Conservation (phyloP, 1,284 basidiomycete species). For the Laetiporus sulphureus region DNA sequence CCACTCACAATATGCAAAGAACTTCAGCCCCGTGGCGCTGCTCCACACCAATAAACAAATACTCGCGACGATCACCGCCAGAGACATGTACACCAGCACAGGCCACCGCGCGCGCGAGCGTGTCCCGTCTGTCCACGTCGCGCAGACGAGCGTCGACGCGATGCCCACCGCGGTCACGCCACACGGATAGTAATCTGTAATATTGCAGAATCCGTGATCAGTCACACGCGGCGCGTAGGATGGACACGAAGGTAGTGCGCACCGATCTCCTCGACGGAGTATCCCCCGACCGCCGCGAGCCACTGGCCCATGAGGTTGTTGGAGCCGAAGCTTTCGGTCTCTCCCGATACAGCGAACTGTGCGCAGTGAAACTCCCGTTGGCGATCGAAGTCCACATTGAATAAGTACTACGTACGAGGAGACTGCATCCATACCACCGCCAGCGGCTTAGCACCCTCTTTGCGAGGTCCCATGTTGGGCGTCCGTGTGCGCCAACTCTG, state of each 20-base stretch:
- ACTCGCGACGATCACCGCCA: slow-evolving; percentile 44
- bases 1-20: slow-evolving; percentile 59
- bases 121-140: slow-evolving; percentile 51
- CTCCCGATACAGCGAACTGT: slow-evolving; percentile 58
- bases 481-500: slow-evolving; percentile 25
- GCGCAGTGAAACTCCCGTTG: too few species aligned
- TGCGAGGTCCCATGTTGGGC: slow-evolving; percentile 42
- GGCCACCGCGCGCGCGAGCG: slow-evolving; percentile 50
- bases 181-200: slow-evolving; percentile 54
- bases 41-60: slow-evolving; percentile 54
- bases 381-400: too few species aligned
- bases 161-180: slow-evolving; percentile 63
- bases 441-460: slow-evolving; percentile 54
- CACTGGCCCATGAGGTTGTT: slow-evolving; percentile 76
- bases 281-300: slow-evolving; percentile 57
- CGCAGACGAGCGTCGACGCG: slow-evolving; percentile 53
- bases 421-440: slow-evolving; percentile 65
- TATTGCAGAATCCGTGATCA: neutral
- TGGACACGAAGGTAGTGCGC: too few species aligned
- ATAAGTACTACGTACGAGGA: slow-evolving; percentile 38
- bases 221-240: neutral
- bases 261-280: slow-evolving; percentile 56
- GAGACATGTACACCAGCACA: slow-evolving; percentile 58
- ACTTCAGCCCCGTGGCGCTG: slow-evolving; percentile 50
- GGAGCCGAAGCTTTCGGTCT: slow-evolving; percentile 65